phyloP scores from a whole-genome alignment of 352 stramenopile genomes.

The Thalassiosira exigua region DNA sequence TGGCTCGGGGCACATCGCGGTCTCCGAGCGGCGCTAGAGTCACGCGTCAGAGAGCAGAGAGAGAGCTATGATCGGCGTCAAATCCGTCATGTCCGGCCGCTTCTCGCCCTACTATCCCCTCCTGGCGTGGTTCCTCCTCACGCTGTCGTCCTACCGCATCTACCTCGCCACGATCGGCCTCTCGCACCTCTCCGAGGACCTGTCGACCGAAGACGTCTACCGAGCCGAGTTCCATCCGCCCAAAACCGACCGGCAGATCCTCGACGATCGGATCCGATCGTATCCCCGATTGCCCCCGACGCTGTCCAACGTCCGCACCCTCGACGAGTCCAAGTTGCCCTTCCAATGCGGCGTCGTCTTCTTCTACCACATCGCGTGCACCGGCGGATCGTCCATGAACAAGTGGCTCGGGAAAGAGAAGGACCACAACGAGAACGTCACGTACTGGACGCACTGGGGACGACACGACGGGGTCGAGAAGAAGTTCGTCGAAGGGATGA shows the following conservation, averaged over 20 bases:
- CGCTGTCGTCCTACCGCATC: slow-evolving; percentile 36
- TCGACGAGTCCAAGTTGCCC: slow-evolving; percentile 41
- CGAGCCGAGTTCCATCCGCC: slow-evolving; percentile 40
- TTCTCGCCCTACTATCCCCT: slow-evolving; percentile 13
- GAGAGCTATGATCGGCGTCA: no score
- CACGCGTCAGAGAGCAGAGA: no score
- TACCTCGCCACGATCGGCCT: slow-evolving; percentile 15
- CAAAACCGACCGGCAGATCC: not conserved
- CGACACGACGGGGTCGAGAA: slow-evolving; percentile 26
- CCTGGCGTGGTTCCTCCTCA: slow-evolving; percentile 31
- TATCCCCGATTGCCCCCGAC: slow-evolving; percentile 13
- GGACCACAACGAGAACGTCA: slow-evolving; percentile 46
- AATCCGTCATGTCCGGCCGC: no score
- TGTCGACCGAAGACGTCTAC: slow-evolving; percentile 25
- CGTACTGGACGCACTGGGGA: slow-evolving; percentile 63
- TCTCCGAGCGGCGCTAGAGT: no score
- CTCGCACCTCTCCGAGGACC: not conserved
- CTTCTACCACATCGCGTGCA: slow-evolving; percentile 67
- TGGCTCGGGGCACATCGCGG: no score
- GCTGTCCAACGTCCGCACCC: slow-evolving; percentile 20
- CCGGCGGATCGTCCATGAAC: slow-evolving; percentile 56
- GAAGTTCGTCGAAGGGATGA: slow-evolving; percentile 49
- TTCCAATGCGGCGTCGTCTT: slow-evolving; percentile 54
- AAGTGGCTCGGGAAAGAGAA: slow-evolving; percentile 56
- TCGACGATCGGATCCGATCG: not conserved